These are phyloP conservation scores for Capsicum chinense DNA, from an alignment of 257 asterid genomes.

Conservation along the genomic window DNA sequence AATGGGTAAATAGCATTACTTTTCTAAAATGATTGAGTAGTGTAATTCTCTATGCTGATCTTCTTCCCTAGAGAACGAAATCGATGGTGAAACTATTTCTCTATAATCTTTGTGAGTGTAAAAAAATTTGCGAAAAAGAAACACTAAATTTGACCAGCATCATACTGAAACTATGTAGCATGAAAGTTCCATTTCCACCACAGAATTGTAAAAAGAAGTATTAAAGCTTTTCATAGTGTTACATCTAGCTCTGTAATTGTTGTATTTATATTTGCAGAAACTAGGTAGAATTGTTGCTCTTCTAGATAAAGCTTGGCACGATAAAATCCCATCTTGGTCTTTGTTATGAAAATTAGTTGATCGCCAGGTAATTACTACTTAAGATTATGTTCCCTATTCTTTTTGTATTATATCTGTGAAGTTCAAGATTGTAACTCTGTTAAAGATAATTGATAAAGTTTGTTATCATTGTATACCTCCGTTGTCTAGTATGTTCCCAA, in stretches of 20 bases:
- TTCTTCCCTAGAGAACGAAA: constrained; percentile 15
- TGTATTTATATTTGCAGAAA: constrained; percentile 68
- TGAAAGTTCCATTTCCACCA: too few relatives aligned
- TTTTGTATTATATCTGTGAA: constrained; percentile 6
- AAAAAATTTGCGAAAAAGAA: background rate
- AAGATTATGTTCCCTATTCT: background rate
- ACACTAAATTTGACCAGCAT: too few relatives aligned
- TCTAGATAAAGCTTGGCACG: constrained; percentile 96
- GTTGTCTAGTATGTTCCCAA: constrained; percentile 93
- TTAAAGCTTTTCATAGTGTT: constrained; percentile 5
- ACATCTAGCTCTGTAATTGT: constrained; percentile 31
- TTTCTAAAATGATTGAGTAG: background rate
- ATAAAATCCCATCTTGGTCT: constrained; percentile 32
- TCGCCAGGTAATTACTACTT: constrained; percentile 29
- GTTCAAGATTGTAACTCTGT: constrained; percentile 21
- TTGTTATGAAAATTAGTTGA: constrained; percentile 22
- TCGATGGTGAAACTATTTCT: constrained; percentile 1
- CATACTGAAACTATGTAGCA: too few relatives aligned
- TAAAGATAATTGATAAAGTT: constrained; percentile 22
- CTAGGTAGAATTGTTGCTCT: constrained; percentile 94
- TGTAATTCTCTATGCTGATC: constrained; percentile 17
- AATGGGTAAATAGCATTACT: background rate
- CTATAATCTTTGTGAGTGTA: constrained; percentile 4
- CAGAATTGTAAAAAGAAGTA: too few relatives aligned
- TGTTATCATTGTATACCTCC: constrained; percentile 37